These are phyloP conservation scores for Achlya hypogyna DNA, from an alignment of 352 stramenopile genomes.

Conservation along the genomic window DNA sequence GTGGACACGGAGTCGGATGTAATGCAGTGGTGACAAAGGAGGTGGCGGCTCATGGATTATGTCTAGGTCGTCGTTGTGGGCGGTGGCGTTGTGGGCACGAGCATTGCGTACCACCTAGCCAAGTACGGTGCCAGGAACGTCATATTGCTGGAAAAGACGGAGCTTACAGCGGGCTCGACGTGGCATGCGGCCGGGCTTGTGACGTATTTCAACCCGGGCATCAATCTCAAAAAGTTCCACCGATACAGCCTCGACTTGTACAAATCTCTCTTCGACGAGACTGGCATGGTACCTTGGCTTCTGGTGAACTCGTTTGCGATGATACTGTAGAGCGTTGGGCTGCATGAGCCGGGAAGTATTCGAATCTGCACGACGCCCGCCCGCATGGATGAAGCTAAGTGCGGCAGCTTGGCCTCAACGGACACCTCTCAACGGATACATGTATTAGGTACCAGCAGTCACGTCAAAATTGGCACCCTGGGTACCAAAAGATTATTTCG, in stretches of 20 bases:
- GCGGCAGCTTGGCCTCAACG: too few relatives aligned
- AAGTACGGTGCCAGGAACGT: slow-evolving; percentile 38
- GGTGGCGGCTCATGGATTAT: background rate
- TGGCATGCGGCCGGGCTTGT: slow-evolving; percentile 35
- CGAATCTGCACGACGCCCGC: slow-evolving; percentile 17
- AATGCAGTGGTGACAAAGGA: background rate
- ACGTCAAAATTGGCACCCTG: slow-evolving; percentile 19
- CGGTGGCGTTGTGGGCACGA: slow-evolving; percentile 60
- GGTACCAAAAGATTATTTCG: slow-evolving; percentile 24
- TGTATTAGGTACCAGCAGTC: slow-evolving; percentile 15
- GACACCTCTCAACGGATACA: too few relatives aligned
- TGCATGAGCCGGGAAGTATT: slow-evolving; percentile 17
- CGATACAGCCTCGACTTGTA: slow-evolving; percentile 23
- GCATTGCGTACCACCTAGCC: slow-evolving; percentile 51
- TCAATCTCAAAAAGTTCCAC: slow-evolving; percentile 29
- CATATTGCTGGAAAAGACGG: slow-evolving; percentile 45
- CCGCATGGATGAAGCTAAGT: slow-evolving; percentile 22
- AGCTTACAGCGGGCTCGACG: slow-evolving; percentile 56
- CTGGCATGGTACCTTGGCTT: background rate
- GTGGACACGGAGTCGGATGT: slow-evolving; percentile 11
- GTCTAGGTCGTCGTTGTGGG: slow-evolving; percentile 51
- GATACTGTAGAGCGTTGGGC: slow-evolving; percentile 12
- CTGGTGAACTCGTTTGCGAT: too few relatives aligned
- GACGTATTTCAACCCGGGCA: slow-evolving; percentile 24
- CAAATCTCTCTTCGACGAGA: slow-evolving; percentile 11